A percentile compares a stretch with the other conserved stretches of the same genome.
These are phyloP conservation scores for Carex scoparia DNA, from an alignment of 176 grass and related monocot species.

Conservation along the genomic window DNA sequence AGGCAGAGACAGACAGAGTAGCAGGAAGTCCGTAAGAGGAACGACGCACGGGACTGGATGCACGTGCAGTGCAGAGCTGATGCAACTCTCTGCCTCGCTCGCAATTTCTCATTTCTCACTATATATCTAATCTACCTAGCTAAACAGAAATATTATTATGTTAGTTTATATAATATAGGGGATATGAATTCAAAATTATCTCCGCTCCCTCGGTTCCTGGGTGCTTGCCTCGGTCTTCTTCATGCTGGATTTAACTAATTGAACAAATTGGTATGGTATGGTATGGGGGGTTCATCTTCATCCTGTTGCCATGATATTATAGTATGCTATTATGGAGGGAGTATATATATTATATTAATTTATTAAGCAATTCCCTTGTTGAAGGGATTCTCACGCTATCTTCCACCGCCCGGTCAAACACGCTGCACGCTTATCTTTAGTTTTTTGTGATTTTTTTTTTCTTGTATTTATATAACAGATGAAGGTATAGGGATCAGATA, in stretches of 20 bases:
- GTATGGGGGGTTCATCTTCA: background rate
- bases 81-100: background rate
- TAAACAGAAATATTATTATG: too few species aligned
- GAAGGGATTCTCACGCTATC: constrained; percentile 75
- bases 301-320: background rate
- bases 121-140: background rate
- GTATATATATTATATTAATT: background rate
- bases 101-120: background rate
- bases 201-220: constrained; percentile 40
- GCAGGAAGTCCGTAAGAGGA: constrained; percentile 6
- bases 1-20: background rate
- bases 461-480: background rate
- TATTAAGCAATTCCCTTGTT: background rate
- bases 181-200: background rate
- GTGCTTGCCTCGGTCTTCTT: constrained; percentile 26
- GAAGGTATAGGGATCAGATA: background rate
- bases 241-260: constrained; percentile 21
- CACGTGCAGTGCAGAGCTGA: constrained; percentile 5
- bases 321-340: background rate
- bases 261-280: background rate
- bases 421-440: constrained; percentile 5
- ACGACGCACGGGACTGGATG: background rate
- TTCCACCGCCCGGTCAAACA: constrained; percentile 46
- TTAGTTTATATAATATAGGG: too few species aligned
- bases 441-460: background rate